Conservation (phyloP, 2,329 filamentous ascomycete genomes). For the Fusarium poae region DNA sequence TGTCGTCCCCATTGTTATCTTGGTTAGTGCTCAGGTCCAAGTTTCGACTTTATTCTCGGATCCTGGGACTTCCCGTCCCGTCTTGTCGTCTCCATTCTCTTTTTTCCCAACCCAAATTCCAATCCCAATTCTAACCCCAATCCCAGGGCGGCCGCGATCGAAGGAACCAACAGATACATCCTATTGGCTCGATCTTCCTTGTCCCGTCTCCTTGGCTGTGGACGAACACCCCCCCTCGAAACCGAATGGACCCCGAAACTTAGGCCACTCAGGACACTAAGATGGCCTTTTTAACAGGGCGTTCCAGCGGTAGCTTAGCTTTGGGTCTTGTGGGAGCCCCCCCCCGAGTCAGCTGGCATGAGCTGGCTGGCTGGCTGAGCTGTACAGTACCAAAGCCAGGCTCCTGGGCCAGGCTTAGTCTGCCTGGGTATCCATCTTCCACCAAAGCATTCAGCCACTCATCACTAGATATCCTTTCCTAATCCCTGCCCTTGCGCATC, state of each 20-base stretch:
- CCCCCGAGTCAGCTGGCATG: constrained; percentile 40
- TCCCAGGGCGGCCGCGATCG: constrained; percentile 8
- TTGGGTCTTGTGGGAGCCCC: constrained; percentile 31
- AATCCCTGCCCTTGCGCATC: constrained; percentile 21
- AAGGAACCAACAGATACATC: constrained; percentile 16
- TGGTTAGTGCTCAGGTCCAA: neutral
- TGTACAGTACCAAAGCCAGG: constrained; percentile 46
- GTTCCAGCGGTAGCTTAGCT: constrained; percentile 19
- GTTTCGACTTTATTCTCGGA: constrained; percentile 25
- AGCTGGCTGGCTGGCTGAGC: neutral
- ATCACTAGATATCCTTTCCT: neutral
- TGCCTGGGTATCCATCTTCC: neutral
- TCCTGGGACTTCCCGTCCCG: constrained; percentile 28
- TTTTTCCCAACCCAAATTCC: neutral
- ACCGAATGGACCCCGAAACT: constrained; percentile 24
- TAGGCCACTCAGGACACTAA: constrained; percentile 14
- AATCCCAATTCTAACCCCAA: neutral
- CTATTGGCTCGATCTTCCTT: constrained; percentile 31
- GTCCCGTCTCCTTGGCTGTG: constrained; percentile 46
- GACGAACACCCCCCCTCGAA: constrained; percentile 35
- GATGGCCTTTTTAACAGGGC: constrained; percentile 4
- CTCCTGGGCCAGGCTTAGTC: constrained; percentile 43
- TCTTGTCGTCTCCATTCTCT: constrained; percentile 15
- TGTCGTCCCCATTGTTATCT: neutral
- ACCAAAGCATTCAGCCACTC: constrained; percentile 26